Percentiles rank a stretch among this genome's conserved stretches.
Conservation (phyloP, 495 filamentous ascomycete genomes). For the Lineolata rhizophorae region DNA sequence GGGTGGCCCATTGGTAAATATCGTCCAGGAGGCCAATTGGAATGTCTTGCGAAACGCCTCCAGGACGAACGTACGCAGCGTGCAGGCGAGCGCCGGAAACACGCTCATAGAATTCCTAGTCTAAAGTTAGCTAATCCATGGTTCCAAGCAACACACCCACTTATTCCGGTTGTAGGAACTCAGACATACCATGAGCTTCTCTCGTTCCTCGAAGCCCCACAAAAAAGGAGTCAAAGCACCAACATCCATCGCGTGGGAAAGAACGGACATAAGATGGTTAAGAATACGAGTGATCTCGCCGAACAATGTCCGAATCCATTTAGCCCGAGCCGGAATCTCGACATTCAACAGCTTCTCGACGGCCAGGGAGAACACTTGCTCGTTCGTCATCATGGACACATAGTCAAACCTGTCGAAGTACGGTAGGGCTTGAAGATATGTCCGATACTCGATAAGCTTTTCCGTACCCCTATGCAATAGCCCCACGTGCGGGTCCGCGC, state of each 20-base stretch:
- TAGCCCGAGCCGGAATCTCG: conserved; percentile 86
- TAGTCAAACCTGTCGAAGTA: conserved; percentile 99
- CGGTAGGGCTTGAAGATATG: conserved; percentile 90
- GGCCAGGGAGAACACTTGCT: conserved; percentile 87
- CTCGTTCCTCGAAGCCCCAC: conserved; percentile 99
- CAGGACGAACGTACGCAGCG: conserved; percentile 92
- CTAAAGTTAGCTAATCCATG: neutral
- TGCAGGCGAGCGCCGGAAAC: conserved; percentile 96
- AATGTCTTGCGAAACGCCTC: conserved; percentile 89
- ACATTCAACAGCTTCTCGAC: conserved; percentile 97
- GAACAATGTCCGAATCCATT: conserved; percentile 93
- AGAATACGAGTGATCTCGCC: conserved; percentile 86
- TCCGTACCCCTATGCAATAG: conserved; percentile 93
- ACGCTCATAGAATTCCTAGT: conserved; percentile 96
- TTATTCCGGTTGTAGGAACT: neutral
- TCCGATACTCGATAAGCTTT: conserved; percentile 99
- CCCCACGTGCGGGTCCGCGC: conserved; percentile 91
- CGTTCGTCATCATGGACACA: conserved; percentile 99
- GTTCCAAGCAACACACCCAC: neutral
- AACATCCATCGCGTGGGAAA: conserved; percentile 99
- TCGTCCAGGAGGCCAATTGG: conserved; percentile 91
- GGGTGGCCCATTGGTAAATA: conserved; percentile 99
- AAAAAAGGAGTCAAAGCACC: conserved; percentile 95
- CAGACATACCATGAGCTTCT: conserved; percentile 74
- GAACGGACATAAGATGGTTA: conserved; percentile 95